These are phyloP conservation scores for Cryomyces antarcticus DNA, from an alignment of 495 filamentous ascomycete species.

Conservation along the genomic window DNA sequence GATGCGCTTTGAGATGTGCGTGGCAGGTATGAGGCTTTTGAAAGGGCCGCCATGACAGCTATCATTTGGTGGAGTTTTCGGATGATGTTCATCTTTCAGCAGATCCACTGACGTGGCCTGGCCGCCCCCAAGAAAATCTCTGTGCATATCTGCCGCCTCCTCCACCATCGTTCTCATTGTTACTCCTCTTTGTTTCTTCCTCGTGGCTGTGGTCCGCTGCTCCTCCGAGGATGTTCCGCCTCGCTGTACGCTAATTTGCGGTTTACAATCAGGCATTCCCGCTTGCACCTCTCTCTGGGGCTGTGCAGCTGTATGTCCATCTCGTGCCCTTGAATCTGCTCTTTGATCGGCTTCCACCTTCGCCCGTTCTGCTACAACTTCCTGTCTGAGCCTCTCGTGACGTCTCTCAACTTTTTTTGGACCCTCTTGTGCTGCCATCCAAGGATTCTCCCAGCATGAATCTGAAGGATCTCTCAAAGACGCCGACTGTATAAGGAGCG, in stretches of 20 bases:
- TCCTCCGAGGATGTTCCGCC: neutral
- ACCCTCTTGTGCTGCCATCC: constrained; percentile 13
- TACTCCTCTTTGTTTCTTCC: neutral
- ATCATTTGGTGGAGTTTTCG: too few species aligned
- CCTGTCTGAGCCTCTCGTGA: neutral
- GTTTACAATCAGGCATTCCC: neutral
- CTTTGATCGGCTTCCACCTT: neutral
- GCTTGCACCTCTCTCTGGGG: neutral
- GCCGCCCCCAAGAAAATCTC: too few species aligned
- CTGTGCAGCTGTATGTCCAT: neutral
- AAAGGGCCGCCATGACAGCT: too few species aligned
- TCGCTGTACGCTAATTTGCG: neutral
- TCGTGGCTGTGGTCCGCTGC: neutral
- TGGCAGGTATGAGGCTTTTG: too few species aligned
- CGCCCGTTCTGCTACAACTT: neutral
- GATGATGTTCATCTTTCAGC: too few species aligned
- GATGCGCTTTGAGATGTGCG: too few species aligned
- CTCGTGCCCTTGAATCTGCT: neutral
- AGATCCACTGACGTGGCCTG: too few species aligned
- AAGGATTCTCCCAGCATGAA: constrained; percentile 44
- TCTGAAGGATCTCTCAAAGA: constrained; percentile 43
- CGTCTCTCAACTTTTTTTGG: neutral
- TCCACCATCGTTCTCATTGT: neutral
- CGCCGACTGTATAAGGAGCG: constrained; percentile 39
- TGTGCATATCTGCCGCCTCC: neutral